Conservation (phyloP, 2,329 filamentous ascomycete genomes). For the Fusarium kyushuense region DNA sequence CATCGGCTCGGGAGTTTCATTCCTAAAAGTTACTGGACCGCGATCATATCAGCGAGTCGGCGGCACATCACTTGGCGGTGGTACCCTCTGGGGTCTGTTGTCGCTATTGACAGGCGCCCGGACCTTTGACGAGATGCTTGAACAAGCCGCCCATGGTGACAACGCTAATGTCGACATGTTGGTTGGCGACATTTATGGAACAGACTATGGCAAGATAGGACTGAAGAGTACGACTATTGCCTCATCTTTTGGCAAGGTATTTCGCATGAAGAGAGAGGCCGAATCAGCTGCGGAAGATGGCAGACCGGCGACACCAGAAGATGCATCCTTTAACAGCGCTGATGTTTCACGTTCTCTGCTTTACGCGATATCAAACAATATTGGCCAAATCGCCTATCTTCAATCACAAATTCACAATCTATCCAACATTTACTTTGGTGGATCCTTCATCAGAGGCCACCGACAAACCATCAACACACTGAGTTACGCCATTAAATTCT, state of each 20-base stretch:
- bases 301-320: constrained; percentile 64
- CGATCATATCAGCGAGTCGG: constrained; percentile 90
- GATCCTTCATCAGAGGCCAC: constrained; percentile 95
- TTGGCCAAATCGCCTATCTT: constrained; percentile 97
- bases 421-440: constrained; percentile 96
- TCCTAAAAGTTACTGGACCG: constrained; percentile 95
- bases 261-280: constrained; percentile 88
- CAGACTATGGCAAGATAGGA: constrained; percentile 95
- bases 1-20: constrained; percentile 95
- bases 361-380: constrained; percentile 97
- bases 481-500: constrained; percentile 97
- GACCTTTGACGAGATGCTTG: constrained; percentile 98
- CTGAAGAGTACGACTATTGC: constrained; percentile 96
- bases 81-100: constrained; percentile 96
- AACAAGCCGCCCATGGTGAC: constrained; percentile 89
- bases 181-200: constrained; percentile 97
- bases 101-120: constrained; percentile 92
- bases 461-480: constrained; percentile 98
- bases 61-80: constrained; percentile 92
- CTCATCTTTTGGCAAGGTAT: constrained; percentile 96
- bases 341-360: constrained; percentile 93
- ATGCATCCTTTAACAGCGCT: constrained; percentile 73
- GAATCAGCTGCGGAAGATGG: constrained; percentile 83
- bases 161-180: constrained; percentile 96
- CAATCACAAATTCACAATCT: constrained; percentile 94